Evolutionary conservation across 1,284 basidiomycete genomes (phyloP).

Genomic region (Macrocystidia cucumis): DNA sequence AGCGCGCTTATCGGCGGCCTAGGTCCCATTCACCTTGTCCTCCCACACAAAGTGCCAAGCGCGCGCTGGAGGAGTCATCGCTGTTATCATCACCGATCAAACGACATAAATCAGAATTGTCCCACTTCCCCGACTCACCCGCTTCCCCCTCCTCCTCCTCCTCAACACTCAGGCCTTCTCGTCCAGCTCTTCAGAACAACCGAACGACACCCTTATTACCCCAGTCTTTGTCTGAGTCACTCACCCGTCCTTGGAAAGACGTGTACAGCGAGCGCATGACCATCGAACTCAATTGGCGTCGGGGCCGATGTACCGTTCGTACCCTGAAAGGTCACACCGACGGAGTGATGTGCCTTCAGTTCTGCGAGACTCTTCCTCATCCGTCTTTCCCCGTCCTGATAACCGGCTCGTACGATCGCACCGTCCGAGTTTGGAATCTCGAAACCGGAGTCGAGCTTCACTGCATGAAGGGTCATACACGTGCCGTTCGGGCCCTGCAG

Average conservation of each 20-base stretch:
- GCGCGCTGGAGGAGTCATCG: not conserved
- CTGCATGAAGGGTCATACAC: conserved; percentile 84
- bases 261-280: conserved; percentile 98
- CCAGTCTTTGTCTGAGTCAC: too few species aligned
- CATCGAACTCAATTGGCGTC: conserved; percentile 96
- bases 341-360: conserved; percentile 97
- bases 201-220: conserved; percentile 11
- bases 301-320: conserved; percentile 81
- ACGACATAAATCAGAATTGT: conserved; percentile 9
- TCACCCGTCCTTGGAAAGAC: conserved; percentile 94
- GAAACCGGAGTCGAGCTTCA: conserved; percentile 84
- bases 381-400: conserved; percentile 91
- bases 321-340: conserved; percentile 92
- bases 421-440: conserved; percentile 94
- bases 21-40: conserved; percentile 27
- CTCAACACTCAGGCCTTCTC: conserved; percentile 17
- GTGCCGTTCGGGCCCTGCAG: conserved; percentile 88
- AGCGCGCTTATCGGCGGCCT: conserved; percentile 36
- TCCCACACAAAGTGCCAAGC: conserved; percentile 4
- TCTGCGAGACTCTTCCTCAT: conserved; percentile 81
- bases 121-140: conserved; percentile 21
- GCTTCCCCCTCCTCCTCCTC: conserved; percentile 15
- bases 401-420: conserved; percentile 96
- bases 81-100: not conserved
- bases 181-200: conserved; percentile 22